Percentiles rank a stretch among this genome's conserved stretches.
phyloP scores from a whole-genome alignment of 1,139 yeast genomes.

The Lodderomyces beijingensis region DNA sequence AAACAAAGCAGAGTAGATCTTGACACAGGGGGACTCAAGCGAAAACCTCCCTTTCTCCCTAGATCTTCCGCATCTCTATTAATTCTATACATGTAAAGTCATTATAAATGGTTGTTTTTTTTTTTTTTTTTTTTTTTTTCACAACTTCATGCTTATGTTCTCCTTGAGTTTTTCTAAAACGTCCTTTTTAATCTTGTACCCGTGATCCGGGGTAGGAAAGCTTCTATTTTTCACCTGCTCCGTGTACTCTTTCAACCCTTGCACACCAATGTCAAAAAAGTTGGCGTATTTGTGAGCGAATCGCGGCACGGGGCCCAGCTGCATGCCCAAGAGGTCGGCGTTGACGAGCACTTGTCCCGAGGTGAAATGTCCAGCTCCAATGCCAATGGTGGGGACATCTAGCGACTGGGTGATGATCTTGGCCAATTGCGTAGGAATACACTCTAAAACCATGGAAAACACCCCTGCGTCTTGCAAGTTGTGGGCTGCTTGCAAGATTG shows the following conservation, averaged over 20 bases:
- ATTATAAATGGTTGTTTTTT: no score
- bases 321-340: constrained; percentile 79
- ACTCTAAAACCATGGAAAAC: constrained; percentile 73
- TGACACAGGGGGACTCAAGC: no score
- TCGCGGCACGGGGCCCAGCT: constrained; percentile 49
- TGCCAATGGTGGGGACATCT: constrained; percentile 82
- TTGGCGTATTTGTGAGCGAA: constrained; percentile 71
- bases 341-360: constrained; percentile 91
- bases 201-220: constrained; percentile 68
- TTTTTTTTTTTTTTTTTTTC: no score
- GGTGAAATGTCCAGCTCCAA: constrained; percentile 85
- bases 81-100: no score
- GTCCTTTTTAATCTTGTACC: constrained; percentile 67
- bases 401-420: constrained; percentile 55
- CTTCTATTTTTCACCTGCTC: constrained; percentile 48
- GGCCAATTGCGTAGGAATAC: constrained; percentile 79
- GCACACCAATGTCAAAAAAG: constrained; percentile 45
- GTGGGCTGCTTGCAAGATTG: constrained; percentile 64
- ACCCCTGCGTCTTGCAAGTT: constrained; percentile 76
- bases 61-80: no score
- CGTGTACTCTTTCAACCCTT: constrained; percentile 51
- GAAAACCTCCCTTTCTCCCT: no score
- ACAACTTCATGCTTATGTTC: no score
- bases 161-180: constrained; percentile 48
- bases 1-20: no score